Evolutionary conservation across 148 eudicot species (phyloP).

Genomic region (Arbutus unedo): DNA sequence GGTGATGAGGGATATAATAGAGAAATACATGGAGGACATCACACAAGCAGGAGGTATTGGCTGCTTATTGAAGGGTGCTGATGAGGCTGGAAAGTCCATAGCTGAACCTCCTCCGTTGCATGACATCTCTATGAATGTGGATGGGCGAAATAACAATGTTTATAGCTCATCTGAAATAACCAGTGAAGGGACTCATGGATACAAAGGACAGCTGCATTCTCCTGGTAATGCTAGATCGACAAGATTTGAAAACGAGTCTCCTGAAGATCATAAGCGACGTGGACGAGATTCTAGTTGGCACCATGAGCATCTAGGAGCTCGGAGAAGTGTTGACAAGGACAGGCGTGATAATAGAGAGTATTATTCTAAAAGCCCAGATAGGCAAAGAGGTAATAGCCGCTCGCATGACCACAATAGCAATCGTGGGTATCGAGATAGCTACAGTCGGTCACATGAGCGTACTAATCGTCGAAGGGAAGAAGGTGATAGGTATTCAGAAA

Average conservation of each 20-base stretch:
- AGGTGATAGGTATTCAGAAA: slow-evolving; percentile 27
- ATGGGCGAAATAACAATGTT: slow-evolving; percentile 18
- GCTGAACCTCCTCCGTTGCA: slow-evolving; percentile 31
- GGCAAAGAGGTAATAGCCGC: slow-evolving; percentile 16
- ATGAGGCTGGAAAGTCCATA: slow-evolving; percentile 28
- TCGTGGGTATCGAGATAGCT: slow-evolving; percentile 22
- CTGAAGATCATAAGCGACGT: slow-evolving; percentile 21
- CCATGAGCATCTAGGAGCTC: slow-evolving; percentile 28
- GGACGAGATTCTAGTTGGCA: slow-evolving; percentile 28
- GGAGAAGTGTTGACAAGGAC: slow-evolving; percentile 28
- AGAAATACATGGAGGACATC: slow-evolving; percentile 74
- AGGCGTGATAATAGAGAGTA: slow-evolving; percentile 28
- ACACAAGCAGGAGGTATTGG: slow-evolving; percentile 70
- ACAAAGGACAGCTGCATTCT: slow-evolving; percentile 28
- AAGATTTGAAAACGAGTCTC: slow-evolving; percentile 19
- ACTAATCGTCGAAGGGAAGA: slow-evolving; percentile 41
- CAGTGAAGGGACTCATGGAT: slow-evolving; percentile 25
- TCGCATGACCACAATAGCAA: slow-evolving; percentile 4
- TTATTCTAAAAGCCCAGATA: slow-evolving; percentile 30
- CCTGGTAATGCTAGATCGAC: slow-evolving; percentile 17
- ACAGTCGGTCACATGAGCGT: slow-evolving; percentile 35
- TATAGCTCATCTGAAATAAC: slow-evolving; percentile 19
- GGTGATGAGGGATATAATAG: slow-evolving; percentile 93
- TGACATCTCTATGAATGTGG: slow-evolving; percentile 20
- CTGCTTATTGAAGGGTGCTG: slow-evolving; percentile 34